Conservation (phyloP, 805 yeast species). For the Teunomyces gatunensis region DNA sequence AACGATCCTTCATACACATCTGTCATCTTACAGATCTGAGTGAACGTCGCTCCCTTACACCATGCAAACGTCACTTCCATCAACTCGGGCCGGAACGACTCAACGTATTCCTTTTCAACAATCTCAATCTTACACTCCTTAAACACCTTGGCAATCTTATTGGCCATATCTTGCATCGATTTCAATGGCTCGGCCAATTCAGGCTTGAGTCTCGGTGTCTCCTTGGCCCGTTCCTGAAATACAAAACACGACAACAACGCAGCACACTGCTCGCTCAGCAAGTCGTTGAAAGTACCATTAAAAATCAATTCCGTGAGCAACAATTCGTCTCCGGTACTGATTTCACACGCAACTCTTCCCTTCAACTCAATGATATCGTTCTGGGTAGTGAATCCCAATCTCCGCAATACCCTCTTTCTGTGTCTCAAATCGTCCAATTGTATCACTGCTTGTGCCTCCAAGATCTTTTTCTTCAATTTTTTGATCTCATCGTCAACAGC, state of each 20-base stretch:
- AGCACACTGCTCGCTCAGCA: slow-evolving; percentile 87
- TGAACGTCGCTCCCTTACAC: slow-evolving; percentile 95
- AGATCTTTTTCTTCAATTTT: slow-evolving; percentile 58
- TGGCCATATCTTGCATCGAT: slow-evolving; percentile 86
- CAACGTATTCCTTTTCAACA: slow-evolving; percentile 89
- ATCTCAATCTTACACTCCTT: slow-evolving; percentile 88
- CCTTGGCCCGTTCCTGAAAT: slow-evolving; percentile 93
- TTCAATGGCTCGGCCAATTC: slow-evolving; percentile 92
- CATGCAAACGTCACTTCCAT: slow-evolving; percentile 97
- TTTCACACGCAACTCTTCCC: slow-evolving; percentile 97
- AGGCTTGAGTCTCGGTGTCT: slow-evolving; percentile 78
- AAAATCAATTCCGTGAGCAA: slow-evolving; percentile 87
- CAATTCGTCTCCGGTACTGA: slow-evolving; percentile 85
- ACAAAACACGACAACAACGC: slow-evolving; percentile 92
- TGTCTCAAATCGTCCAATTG: slow-evolving; percentile 92
- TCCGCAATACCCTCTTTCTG: slow-evolving; percentile 87
- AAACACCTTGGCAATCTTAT: slow-evolving; percentile 82
- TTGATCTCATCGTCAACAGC: slow-evolving; percentile 58
- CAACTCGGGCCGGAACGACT: slow-evolving; percentile 84
- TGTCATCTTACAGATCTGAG: slow-evolving; percentile 97
- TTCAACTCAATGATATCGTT: slow-evolving; percentile 90
- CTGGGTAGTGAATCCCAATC: slow-evolving; percentile 84
- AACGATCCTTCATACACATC: slow-evolving; percentile 97
- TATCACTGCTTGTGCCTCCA: slow-evolving; percentile 84
- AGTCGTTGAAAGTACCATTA: slow-evolving; percentile 90